Base-by-base conservation (phyloP, 75 land plant genomes). In the Picea sitchensis region DNA sequence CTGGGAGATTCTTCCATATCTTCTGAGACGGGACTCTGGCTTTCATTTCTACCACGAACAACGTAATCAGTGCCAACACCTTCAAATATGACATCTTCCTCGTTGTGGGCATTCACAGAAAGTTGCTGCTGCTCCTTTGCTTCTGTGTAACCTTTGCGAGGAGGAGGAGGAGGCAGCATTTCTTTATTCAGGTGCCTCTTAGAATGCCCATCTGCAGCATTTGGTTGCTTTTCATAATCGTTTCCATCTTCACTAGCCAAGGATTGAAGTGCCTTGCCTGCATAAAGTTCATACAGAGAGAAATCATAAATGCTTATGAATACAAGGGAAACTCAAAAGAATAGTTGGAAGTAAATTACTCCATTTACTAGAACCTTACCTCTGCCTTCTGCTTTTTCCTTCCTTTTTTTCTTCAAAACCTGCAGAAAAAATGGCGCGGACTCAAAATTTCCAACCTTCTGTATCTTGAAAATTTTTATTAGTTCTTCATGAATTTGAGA, bases 1-100 rank as follows among this genome's bases (percentile, higher is more conserved):
- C 88, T 83, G 6, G 99, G 99, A 41, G 99, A 98, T 79, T 98
- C 99, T 76, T 95, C 99, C 99, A 98, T 98, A 77, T 98, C 98
- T 86, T 98, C 99, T 58, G 90, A 93, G 44, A 90, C 26, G 76
- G 98, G 99, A 81, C 98, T 95, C 47, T 88, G 87, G 79, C 64
- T 83, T 76, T 86, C 81, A 65, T 90, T 88, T 54, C 79, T 85
- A 77, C 84, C 82, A 32, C 93, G 92, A 74, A 91, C 78, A 31
- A 65, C 83, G 82, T 93, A 98, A 56, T 95, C 96, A 65, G 89
- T 74, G 7, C 99, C 99, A 20, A 83, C 98, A 58, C 92, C 99
- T 64, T 93, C 90, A 88, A 98, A 98, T 61, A 98, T 98, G 69
- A 93, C 98, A 76, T 97, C 94, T 26, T 95, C 98, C 83, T 87